These are phyloP conservation scores for Fusarium sp. DNA, from an alignment of 2,329 filamentous ascomycete genomes.

Conservation along the genomic window DNA sequence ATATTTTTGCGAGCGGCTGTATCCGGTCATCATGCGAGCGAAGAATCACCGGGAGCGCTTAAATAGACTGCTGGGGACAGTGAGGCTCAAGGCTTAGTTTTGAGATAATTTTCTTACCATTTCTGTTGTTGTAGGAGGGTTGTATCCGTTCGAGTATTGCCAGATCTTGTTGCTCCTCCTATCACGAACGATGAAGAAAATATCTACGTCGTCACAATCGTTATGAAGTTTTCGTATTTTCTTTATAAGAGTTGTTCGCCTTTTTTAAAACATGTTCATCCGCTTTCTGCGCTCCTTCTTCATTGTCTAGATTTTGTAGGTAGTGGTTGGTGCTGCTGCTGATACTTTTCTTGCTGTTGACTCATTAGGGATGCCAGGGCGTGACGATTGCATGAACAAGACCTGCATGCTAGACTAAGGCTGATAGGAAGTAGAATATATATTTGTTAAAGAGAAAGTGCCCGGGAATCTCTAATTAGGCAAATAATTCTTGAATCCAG, in stretches of 20 bases:
- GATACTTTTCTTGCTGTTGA: no score
- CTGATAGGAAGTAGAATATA: no score
- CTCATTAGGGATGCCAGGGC: no score
- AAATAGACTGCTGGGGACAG: background rate
- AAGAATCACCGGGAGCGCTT: background rate
- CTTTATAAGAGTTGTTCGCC: slow-evolving; percentile 3
- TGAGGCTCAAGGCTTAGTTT: background rate
- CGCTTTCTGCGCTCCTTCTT: slow-evolving; percentile 4
- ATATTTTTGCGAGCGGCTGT: no score
- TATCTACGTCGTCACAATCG: slow-evolving; percentile 14
- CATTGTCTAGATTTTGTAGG: no score
- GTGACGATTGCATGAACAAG: no score
- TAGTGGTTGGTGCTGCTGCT: no score
- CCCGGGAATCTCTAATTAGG: no score
- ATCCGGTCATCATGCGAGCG: no score
- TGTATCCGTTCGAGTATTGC: slow-evolving; percentile 20
- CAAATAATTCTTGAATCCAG: no score
- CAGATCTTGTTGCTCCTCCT: slow-evolving; percentile 15
- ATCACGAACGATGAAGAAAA: slow-evolving; percentile 16
- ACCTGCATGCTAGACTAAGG: no score
- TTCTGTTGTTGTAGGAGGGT: slow-evolving; percentile 6
- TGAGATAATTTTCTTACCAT: slow-evolving; percentile 4
- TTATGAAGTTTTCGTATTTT: slow-evolving; percentile 8
- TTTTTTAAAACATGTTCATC: slow-evolving; percentile 5
- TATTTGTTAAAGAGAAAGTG: no score